These are phyloP conservation scores for Zoysia matrella DNA, from an alignment of 202 grass and related monocot genomes.

Conservation along the genomic window DNA sequence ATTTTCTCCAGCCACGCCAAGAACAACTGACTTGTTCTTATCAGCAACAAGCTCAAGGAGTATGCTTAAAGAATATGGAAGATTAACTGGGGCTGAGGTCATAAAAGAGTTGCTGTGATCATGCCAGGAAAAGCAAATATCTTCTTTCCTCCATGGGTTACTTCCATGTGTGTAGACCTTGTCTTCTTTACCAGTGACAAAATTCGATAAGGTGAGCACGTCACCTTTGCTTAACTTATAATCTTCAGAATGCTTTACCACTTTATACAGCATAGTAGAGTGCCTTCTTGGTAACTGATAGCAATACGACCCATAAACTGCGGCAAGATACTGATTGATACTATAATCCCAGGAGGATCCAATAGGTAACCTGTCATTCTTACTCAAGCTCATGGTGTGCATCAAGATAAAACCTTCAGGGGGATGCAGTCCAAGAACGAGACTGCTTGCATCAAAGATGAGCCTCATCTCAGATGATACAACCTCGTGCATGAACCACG, in stretches of 20 bases:
- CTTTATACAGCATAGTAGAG: conserved; percentile 37
- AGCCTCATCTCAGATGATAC: conserved; percentile 75
- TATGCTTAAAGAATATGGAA: conserved; percentile 56
- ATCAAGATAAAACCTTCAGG: conserved; percentile 36
- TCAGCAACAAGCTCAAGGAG: conserved; percentile 60
- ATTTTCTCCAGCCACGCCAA: conserved; percentile 78
- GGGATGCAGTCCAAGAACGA: conserved; percentile 60
- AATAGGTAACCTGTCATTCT: conserved; percentile 7
- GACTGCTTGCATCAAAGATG: conserved; percentile 61
- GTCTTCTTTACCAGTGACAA: conserved; percentile 27
- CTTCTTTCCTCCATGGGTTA: neutral
- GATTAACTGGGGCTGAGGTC: conserved; percentile 25
- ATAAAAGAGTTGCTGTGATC: conserved; percentile 31
- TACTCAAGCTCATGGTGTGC: neutral
- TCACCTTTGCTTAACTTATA: conserved; percentile 56
- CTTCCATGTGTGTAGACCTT: neutral
- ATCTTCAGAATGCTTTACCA: conserved; percentile 53
- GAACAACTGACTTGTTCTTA: conserved; percentile 64
- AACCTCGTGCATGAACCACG: conserved; percentile 71
- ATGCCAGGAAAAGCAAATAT: conserved; percentile 15
- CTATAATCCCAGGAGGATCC: conserved; percentile 48
- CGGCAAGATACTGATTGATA: conserved; percentile 66
- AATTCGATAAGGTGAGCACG: conserved; percentile 5
- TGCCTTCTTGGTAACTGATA: conserved; percentile 32
- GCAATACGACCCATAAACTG: conserved; percentile 67